Percentiles rank a stretch among this genome's conserved stretches.
phyloP scores from a whole-genome alignment of 768 basidiomycete species.

The Sporobolomyces roseus region DNA sequence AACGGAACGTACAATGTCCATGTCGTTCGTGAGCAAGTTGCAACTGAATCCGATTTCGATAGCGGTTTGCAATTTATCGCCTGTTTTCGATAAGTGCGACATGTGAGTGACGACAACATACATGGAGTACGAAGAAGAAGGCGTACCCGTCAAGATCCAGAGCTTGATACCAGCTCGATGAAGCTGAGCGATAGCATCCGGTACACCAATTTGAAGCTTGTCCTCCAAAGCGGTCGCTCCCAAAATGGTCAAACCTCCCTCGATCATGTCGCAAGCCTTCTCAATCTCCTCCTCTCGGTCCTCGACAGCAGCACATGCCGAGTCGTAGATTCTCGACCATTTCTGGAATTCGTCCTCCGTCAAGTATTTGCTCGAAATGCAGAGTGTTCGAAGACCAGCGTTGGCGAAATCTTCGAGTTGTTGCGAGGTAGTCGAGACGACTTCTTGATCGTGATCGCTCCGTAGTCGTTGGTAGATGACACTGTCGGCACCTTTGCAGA shows the following conservation, averaged over 20 bases:
- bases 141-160: conserved; percentile 87
- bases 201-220: conserved; percentile 94
- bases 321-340: conserved; percentile 78
- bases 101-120: neutral
- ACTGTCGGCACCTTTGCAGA: conserved; percentile 95
- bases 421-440: conserved; percentile 72
- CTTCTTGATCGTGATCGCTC: conserved; percentile 64
- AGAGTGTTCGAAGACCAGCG: conserved; percentile 81
- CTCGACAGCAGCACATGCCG: conserved; percentile 68
- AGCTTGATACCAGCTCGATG: conserved; percentile 93
- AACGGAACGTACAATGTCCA: conserved; percentile 61
- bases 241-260: conserved; percentile 74
- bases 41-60: conserved; percentile 97
- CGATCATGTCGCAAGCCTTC: conserved; percentile 75
- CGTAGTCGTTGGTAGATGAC: conserved; percentile 84
- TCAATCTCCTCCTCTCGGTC: conserved; percentile 90
- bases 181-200: conserved; percentile 86
- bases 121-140: neutral
- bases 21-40: conserved; percentile 85
- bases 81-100: conserved; percentile 48
- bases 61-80: conserved; percentile 96
- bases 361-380: conserved; percentile 75
- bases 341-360: conserved; percentile 74
- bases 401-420: conserved; percentile 96
- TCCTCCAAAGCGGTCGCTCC: conserved; percentile 96